Conservation (phyloP, 257 asterid genomes). For the Gentiana dahurica region DNA sequence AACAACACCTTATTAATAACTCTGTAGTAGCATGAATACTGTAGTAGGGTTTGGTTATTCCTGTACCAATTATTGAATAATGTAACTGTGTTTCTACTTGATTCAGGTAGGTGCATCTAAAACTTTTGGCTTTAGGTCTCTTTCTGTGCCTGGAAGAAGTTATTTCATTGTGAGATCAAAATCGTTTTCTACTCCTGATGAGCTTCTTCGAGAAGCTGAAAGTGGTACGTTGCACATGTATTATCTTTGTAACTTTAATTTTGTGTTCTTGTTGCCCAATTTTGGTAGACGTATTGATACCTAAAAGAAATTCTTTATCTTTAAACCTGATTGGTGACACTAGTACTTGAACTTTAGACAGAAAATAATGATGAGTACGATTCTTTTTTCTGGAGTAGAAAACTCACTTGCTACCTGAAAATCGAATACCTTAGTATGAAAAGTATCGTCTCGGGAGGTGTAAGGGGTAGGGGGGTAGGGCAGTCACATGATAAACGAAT, state of each 20-base stretch:
- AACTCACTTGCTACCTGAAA: too few relatives aligned
- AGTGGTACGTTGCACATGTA: conserved; percentile 42
- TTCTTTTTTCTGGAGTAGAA: too few relatives aligned
- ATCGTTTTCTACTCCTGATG: conserved; percentile 50
- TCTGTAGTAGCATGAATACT: neutral
- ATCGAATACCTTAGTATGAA: too few relatives aligned
- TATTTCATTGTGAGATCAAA: conserved; percentile 60
- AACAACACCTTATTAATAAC: neutral
- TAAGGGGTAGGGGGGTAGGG: too few relatives aligned
- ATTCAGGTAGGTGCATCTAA: conserved; percentile 35
- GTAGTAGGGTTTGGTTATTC: too few relatives aligned
- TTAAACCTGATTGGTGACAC: neutral
- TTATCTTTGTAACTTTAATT: neutral
- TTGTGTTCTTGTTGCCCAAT: neutral
- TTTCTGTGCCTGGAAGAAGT: conserved; percentile 69
- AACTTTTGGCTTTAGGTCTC: conserved; percentile 67
- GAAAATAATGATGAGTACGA: too few relatives aligned
- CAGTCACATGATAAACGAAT: too few relatives aligned
- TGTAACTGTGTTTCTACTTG: conserved; percentile 10
- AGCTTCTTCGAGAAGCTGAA: conserved; percentile 35
- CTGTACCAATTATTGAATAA: too few relatives aligned
- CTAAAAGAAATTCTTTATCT: neutral
- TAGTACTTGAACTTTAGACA: neutral
- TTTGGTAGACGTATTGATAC: neutral
- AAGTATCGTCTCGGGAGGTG: too few relatives aligned